Conservation (phyloP, 75 land plant species). For the Pseudotsuga menziesii region DNA sequence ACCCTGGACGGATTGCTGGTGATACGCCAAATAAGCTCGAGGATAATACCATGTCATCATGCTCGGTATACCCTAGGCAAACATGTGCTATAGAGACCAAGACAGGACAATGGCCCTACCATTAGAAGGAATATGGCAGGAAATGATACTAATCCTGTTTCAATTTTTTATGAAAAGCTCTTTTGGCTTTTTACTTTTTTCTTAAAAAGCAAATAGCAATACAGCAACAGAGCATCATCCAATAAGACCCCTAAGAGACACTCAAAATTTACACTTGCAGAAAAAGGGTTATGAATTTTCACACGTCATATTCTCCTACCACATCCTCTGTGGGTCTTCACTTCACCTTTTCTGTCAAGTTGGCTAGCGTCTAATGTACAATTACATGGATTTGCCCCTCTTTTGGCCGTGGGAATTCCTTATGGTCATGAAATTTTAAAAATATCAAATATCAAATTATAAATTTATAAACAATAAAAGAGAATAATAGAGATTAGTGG, state of each 20-base stretch:
- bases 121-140: neutral
- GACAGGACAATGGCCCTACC: no score
- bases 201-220: neutral
- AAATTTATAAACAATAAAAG: no score
- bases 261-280: neutral
- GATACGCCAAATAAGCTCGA: no score
- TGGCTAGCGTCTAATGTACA: neutral
- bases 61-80: no score
- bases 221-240: neutral
- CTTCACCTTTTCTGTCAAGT: neutral
- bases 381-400: neutral
- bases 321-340: neutral
- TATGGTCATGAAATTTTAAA: neutral
- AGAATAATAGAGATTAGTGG: no score
- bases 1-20: no score
- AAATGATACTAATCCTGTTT: neutral
- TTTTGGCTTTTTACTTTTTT: neutral
- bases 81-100: no score
- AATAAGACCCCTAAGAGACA: no score
- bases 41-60: no score
- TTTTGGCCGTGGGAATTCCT: neutral
- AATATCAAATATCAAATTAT: no score
- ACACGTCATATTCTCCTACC: no score
- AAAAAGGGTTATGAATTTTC: neutral
- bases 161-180: neutral